Percentiles rank a stretch among this genome's conserved stretches.
These are phyloP conservation scores for Ustilago curta DNA, from an alignment of 1,284 basidiomycete species.

Conservation along the genomic window DNA sequence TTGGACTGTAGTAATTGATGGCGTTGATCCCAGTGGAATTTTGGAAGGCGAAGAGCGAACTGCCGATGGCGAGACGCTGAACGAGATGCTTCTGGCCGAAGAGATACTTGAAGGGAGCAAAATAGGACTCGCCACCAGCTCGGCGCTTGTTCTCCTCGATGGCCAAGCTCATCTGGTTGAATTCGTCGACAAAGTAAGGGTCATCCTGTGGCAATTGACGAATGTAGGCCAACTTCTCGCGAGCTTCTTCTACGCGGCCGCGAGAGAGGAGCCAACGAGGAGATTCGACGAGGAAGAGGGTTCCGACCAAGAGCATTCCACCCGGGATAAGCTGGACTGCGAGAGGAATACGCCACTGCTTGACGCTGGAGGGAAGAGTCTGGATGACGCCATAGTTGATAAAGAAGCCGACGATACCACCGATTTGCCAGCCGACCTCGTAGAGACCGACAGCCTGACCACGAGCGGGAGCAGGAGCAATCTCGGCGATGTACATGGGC, in stretches of 20 bases:
- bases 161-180: conserved; percentile 21
- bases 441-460: conserved; percentile 73
- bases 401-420: conserved; percentile 68
- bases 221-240: conserved; percentile 54
- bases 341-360: conserved; percentile 73
- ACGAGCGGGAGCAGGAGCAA: conserved; percentile 71
- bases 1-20: conserved; percentile 71
- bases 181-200: conserved; percentile 56
- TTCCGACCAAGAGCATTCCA: conserved; percentile 69
- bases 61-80: conserved; percentile 17
- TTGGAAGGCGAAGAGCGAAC: conserved; percentile 28
- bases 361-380: conserved; percentile 68
- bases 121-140: conserved; percentile 36
- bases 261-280: conserved; percentile 76
- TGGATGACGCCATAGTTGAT: conserved; percentile 71
- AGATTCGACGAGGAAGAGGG: conserved; percentile 74
- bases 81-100: conserved; percentile 29
- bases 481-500: conserved; percentile 70
- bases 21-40: conserved; percentile 60
- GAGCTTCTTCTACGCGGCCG: conserved; percentile 67
- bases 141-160: conserved; percentile 14
- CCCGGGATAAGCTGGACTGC: conserved; percentile 74
- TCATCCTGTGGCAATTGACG: conserved; percentile 58
- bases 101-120: conserved; percentile 52
- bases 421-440: conserved; percentile 71